Conservation (phyloP, 1,284 basidiomycete genomes). For the Sphaerobolus stellatus region DNA sequence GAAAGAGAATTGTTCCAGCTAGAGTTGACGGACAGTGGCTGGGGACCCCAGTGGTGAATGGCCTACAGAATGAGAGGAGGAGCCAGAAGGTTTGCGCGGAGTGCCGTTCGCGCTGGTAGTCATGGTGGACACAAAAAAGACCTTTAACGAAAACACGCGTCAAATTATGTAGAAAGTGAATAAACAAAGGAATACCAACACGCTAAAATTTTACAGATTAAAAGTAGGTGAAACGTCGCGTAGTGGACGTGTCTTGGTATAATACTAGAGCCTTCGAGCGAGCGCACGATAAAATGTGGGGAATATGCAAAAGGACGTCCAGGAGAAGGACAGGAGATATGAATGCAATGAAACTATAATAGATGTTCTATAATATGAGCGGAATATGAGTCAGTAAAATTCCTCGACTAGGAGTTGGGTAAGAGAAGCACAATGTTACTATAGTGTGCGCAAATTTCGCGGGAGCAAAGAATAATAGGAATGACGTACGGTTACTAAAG, state of each 20-base stretch:
- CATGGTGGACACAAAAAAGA: slow-evolving; percentile 37
- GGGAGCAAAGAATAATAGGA: neutral
- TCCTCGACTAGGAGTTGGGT: too few species aligned
- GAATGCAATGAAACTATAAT: too few species aligned
- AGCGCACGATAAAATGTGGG: too few species aligned
- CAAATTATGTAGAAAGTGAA: neutral
- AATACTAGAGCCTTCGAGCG: neutral
- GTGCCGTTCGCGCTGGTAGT: slow-evolving; percentile 46
- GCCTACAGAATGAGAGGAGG: slow-evolving; percentile 58
- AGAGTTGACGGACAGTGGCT: slow-evolving; percentile 45
- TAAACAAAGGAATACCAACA: neutral
- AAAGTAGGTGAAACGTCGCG: slow-evolving; percentile 2
- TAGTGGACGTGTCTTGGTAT: slow-evolving; percentile 3
- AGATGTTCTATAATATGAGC: too few species aligned
- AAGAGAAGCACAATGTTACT: too few species aligned
- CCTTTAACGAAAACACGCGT: neutral
- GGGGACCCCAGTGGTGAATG: slow-evolving; percentile 62
- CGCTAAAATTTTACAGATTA: slow-evolving; percentile 6
- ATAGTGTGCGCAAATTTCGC: too few species aligned
- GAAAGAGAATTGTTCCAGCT: slow-evolving; percentile 16
- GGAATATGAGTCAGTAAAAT: too few species aligned
- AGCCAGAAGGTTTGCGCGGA: slow-evolving; percentile 64
- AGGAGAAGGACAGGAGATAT: too few species aligned
- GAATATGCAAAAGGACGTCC: too few species aligned
- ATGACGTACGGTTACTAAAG: slow-evolving; percentile 2